Percentiles rank a stretch among this genome's conserved stretches.
These are phyloP conservation scores for Boechera stricta DNA, from an alignment of 345 rosid genomes.

Conservation along the genomic window DNA sequence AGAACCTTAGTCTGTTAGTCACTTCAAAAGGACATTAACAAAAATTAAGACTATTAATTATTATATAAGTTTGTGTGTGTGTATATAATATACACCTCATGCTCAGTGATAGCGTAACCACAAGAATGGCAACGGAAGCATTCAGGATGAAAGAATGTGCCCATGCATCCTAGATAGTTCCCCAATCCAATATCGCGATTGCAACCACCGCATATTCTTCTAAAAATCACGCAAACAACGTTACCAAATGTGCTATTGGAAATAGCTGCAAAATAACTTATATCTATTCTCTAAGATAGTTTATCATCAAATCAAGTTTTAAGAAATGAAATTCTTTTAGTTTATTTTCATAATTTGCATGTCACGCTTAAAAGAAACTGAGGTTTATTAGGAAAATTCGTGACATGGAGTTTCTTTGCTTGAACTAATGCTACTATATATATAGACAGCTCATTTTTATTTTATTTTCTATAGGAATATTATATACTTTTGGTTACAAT, in stretches of 20 bases:
- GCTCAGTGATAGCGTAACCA: conserved; percentile 71
- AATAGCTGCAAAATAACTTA: background rate
- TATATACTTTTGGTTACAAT: background rate
- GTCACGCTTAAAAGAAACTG: background rate
- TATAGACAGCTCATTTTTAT: background rate
- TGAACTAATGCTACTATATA: background rate
- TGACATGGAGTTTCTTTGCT: background rate
- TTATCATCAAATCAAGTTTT: background rate
- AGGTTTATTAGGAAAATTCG: background rate
- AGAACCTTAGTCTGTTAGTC: conserved; percentile 28
- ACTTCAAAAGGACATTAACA: conserved; percentile 3
- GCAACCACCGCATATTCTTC: conserved; percentile 86
- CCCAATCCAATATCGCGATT: conserved; percentile 64
- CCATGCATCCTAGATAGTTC: conserved; percentile 88
- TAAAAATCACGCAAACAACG: conserved; percentile 13
- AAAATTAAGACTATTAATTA: conserved; percentile 34
- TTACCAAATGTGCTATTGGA: background rate
- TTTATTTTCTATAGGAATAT: background rate
- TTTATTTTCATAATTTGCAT: background rate
- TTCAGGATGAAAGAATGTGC: conserved; percentile 79
- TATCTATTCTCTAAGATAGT: background rate
- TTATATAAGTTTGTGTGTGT: background rate
- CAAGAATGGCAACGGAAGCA: conserved; percentile 87
- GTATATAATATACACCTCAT: conserved; percentile 58
- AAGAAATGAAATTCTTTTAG: background rate